Percentiles rank a stretch among this genome's conserved stretches.
These are phyloP conservation scores for Fusarium sambucinum DNA, from an alignment of 2,329 filamentous ascomycete species.

Conservation along the genomic window DNA sequence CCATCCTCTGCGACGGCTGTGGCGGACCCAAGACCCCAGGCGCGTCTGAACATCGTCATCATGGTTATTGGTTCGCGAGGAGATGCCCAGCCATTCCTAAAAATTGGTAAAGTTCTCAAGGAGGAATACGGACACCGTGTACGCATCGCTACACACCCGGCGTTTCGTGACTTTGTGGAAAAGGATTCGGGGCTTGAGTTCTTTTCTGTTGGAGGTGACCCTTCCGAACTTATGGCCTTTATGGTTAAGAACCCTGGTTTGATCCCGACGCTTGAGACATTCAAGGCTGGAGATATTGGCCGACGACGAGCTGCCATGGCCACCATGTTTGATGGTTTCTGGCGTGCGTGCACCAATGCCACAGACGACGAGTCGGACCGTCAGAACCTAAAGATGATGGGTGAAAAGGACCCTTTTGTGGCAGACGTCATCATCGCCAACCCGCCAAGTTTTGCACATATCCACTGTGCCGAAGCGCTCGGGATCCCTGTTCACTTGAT, in stretches of 20 bases:
- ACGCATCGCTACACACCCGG: constrained; percentile 81
- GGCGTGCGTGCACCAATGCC: constrained; percentile 80
- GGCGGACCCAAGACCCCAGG: constrained; percentile 52
- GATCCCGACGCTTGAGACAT: constrained; percentile 78
- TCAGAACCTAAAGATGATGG: constrained; percentile 74
- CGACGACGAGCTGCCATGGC: constrained; percentile 76
- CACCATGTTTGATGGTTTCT: constrained; percentile 86
- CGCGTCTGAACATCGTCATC: constrained; percentile 80
- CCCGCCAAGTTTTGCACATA: constrained; percentile 80
- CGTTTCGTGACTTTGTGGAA: constrained; percentile 80
- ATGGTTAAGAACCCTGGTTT: constrained; percentile 89
- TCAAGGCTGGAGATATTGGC: constrained; percentile 79
- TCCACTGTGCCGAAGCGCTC: constrained; percentile 83
- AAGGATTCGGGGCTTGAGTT: constrained; percentile 81
- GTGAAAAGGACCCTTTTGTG: constrained; percentile 70
- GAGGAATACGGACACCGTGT: constrained; percentile 80
- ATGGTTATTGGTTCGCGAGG: constrained; percentile 86
- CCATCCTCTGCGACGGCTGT: constrained; percentile 52
- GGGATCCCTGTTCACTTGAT: constrained; percentile 85
- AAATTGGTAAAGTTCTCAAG: constrained; percentile 78
- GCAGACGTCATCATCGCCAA: constrained; percentile 89
- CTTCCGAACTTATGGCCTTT: constrained; percentile 85
- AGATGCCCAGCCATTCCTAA: constrained; percentile 84
- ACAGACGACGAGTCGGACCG: constrained; percentile 73
- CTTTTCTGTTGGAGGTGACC: constrained; percentile 83